These are phyloP conservation scores for Aphanomyces euteiches DNA, from an alignment of 352 stramenopile species.

Conservation along the genomic window DNA sequence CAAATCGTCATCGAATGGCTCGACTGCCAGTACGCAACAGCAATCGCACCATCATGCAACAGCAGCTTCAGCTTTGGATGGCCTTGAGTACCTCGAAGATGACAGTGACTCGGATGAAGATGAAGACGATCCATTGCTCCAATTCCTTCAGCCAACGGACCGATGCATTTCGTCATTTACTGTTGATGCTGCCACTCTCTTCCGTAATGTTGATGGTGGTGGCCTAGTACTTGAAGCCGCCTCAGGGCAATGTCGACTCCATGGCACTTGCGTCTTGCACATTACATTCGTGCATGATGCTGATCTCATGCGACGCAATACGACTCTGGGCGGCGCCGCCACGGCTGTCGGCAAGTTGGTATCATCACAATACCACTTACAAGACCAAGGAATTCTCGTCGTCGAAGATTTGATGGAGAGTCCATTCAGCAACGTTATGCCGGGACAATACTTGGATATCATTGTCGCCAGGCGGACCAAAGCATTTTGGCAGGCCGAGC, in stretches of 20 bases:
- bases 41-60: neutral
- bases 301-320: neutral
- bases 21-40: neutral
- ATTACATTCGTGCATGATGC: conserved; percentile 5
- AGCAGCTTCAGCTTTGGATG: neutral
- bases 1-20: neutral
- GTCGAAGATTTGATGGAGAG: conserved; percentile 82
- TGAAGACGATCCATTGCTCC: conserved; percentile 15
- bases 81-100: conserved; percentile 20
- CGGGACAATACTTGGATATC: conserved; percentile 74
- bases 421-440: conserved; percentile 79
- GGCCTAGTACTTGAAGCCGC: neutral
- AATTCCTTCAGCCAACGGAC: conserved; percentile 4
- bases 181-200: neutral
- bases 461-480: conserved; percentile 75
- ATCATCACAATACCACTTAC: conserved; percentile 84
- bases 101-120: conserved; percentile 3
- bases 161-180: conserved; percentile 12
- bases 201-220: neutral
- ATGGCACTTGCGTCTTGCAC: neutral
- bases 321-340: conserved; percentile 33
- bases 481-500: conserved; percentile 65
- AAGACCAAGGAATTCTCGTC: conserved; percentile 70
- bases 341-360: conserved; percentile 46
- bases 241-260: neutral